Percentiles rank a stretch among this genome's conserved stretches.
phyloP scores from a whole-genome alignment of 1,139 yeast genomes.

The Casaregolazyma suthepensis region DNA sequence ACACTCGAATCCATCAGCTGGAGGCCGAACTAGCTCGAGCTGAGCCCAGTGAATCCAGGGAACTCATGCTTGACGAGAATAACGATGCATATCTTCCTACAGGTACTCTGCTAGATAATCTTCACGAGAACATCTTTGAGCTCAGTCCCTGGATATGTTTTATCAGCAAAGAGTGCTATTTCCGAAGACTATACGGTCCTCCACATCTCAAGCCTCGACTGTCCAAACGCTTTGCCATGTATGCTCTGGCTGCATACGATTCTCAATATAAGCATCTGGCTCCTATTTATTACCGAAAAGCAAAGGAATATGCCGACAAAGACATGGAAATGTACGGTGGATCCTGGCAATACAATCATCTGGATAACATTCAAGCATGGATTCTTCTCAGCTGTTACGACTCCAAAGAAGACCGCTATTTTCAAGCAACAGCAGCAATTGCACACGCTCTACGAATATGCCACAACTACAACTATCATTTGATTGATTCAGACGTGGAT shows the following conservation, averaged over 20 bases:
- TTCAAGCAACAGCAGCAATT: background rate
- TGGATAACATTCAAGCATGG: slow-evolving; percentile 2
- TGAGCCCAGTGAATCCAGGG: background rate
- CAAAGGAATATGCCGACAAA: background rate
- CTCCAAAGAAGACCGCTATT: background rate
- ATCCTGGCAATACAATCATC: background rate
- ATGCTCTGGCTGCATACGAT: slow-evolving; percentile 1
- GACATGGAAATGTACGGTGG: background rate
- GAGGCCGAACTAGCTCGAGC: background rate
- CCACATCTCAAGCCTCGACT: background rate
- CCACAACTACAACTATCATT: background rate
- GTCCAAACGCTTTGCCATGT: background rate
- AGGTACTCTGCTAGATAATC: background rate
- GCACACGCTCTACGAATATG: background rate
- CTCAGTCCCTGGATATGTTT: background rate
- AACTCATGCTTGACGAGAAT: background rate
- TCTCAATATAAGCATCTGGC: background rate
- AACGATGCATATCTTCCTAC: background rate
- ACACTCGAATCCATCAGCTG: background rate
- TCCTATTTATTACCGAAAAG: background rate
- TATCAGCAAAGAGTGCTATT: background rate
- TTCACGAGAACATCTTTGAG: background rate
- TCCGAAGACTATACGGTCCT: background rate
- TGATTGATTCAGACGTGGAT: background rate
- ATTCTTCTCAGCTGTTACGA: background rate